phyloP scores from a whole-genome alignment of 177 flowering plant genomes.

The Vitis hybrid region DNA sequence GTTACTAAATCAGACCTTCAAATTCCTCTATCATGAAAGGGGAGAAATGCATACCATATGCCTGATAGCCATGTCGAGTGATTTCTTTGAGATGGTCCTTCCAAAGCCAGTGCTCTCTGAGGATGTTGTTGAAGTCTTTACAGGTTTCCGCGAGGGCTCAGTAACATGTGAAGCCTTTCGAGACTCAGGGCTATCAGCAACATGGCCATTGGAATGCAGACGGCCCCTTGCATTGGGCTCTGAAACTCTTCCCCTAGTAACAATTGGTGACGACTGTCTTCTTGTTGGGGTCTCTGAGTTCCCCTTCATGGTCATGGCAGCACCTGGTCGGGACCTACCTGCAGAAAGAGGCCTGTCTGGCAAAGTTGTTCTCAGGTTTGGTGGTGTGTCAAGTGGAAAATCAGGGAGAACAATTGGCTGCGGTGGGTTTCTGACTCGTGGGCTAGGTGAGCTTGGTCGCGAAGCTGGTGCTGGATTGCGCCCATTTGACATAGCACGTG shows the following conservation, averaged over 20 bases:
- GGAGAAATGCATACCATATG: conserved; percentile 74
- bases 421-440: conserved; percentile 52
- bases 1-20: too few species aligned
- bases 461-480: conserved; percentile 52
- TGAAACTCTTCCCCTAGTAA: conserved; percentile 60
- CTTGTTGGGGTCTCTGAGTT: conserved; percentile 45
- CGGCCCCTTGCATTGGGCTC: conserved; percentile 52
- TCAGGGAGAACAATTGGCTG: conserved; percentile 75
- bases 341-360: conserved; percentile 90
- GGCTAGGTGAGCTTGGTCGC: conserved; percentile 81
- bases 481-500: conserved; percentile 54
- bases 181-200: conserved; percentile 37
- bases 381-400: conserved; percentile 86
- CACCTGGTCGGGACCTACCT: conserved; percentile 81
- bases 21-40: too few species aligned
- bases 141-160: conserved; percentile 50
- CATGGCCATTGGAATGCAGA: conserved; percentile 51
- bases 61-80: conserved; percentile 91
- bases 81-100: conserved; percentile 87
- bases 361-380: conserved; percentile 84
- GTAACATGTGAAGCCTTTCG: conserved; percentile 36
- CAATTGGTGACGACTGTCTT: conserved; percentile 70
- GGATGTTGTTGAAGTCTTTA: conserved; percentile 41
- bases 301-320: conserved; percentile 40
- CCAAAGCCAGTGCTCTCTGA: conserved; percentile 81